A percentile compares a stretch with the other conserved stretches of the same genome.
Evolutionary conservation across 108 stramenopile species (phyloP).

Genomic region (Phaeodactylum tricornutum): DNA sequence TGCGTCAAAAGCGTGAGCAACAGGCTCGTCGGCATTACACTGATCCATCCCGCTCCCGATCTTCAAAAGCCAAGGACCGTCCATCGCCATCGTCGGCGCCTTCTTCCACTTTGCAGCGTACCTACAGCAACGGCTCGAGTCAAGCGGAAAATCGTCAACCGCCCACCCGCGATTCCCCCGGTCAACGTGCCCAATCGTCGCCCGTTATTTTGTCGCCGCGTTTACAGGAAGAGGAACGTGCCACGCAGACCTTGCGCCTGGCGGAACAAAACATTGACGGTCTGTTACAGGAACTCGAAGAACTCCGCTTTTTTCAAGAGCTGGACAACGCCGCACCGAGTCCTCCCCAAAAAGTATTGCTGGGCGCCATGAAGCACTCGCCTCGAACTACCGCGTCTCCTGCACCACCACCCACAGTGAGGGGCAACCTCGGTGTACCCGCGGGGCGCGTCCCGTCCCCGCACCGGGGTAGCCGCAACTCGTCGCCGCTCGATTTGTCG

Average conservation of each 20-base stretch:
- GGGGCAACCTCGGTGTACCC: not conserved
- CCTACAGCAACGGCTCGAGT: not conserved
- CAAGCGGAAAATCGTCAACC: not conserved
- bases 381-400: not conserved
- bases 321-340: conserved; percentile 20
- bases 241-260: not conserved
- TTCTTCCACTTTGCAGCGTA: not conserved
- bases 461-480: not conserved
- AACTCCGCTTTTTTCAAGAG: conserved; percentile 43
- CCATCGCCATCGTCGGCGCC: not conserved
- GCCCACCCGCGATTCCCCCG: not conserved
- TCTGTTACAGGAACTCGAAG: conserved; percentile 34
- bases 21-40: not conserved
- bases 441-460: not conserved
- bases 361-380: conserved; percentile 2
- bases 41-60: too few species aligned
- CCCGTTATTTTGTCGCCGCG: not conserved
- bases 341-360: conserved; percentile 9
- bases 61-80: not conserved
- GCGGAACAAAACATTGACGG: conserved; percentile 10
- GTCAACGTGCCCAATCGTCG: not conserved
- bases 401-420: not conserved
- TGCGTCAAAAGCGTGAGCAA: conserved; percentile 25
- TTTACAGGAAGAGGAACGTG: not conserved
- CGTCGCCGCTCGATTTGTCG: conserved; percentile 3